phyloP scores from a whole-genome alignment of 495 filamentous ascomycete genomes.

The Aspergillus sclerotiicarbonarius region DNA sequence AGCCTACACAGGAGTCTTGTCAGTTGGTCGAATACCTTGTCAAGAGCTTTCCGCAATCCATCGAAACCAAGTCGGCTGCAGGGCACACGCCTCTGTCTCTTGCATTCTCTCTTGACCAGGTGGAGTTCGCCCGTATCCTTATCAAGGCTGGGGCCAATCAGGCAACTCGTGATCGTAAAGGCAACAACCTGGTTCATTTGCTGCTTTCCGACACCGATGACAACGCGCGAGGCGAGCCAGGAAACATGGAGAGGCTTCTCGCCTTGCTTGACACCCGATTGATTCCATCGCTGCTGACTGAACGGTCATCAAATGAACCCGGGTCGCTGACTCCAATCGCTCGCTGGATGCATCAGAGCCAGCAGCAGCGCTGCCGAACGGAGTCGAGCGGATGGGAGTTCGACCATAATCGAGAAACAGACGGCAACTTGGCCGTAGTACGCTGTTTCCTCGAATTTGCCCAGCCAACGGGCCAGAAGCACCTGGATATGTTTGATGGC shows the following conservation, averaged over 20 bases:
- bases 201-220: slow-evolving; percentile 31
- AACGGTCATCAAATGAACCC: slow-evolving; percentile 40
- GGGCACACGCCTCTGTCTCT: slow-evolving; percentile 62
- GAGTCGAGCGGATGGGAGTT: background rate
- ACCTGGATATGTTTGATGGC: slow-evolving; percentile 62
- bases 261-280: slow-evolving; percentile 52
- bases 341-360: slow-evolving; percentile 28
- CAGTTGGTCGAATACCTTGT: slow-evolving; percentile 62
- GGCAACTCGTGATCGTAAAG: slow-evolving; percentile 45
- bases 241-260: slow-evolving; percentile 43
- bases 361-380: background rate
- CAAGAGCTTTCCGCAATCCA: slow-evolving; percentile 51
- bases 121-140: slow-evolving; percentile 55
- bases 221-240: slow-evolving; percentile 10
- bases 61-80: slow-evolving; percentile 54
- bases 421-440: slow-evolving; percentile 10
- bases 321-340: slow-evolving; percentile 52
- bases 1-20: slow-evolving; percentile 35
- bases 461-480: slow-evolving; percentile 41
- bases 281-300: slow-evolving; percentile 40
- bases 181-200: slow-evolving; percentile 61
- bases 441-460: slow-evolving; percentile 49
- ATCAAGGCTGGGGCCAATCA: slow-evolving; percentile 66
- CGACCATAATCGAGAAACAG: slow-evolving; percentile 10
- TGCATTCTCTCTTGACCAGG: slow-evolving; percentile 51